Evolutionary conservation across 306 rosid genomes (phyloP), one percentile per base, ranked within the genome.

Genomic region (Fagus sylvatica): DNA sequence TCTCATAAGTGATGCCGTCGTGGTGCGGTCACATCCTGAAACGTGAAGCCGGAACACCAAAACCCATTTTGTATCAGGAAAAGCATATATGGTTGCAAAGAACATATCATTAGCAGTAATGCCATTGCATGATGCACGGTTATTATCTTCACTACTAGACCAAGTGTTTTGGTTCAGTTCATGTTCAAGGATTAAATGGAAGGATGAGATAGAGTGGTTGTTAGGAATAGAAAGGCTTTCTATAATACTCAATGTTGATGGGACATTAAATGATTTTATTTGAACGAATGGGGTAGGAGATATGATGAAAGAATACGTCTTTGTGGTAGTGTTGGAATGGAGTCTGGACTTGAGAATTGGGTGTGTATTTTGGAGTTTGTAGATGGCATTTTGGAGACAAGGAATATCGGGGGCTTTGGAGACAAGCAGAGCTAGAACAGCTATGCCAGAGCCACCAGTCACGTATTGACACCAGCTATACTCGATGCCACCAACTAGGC

Each of bases 341-440:
- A 90, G 80, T 76, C 65, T 82, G 10, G 91, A 82, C 69, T 69
- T 82, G 84, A 89, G 93, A 83, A 91, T 80, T 6, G 92, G 93
- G 55, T 84, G 93, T 62, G 84, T 66, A 33, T 76, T 79, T 74
- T 91, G 93, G 53, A 91, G 80, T 3, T 70, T 66, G 61, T 77
- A 69, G 57, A 89, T 83, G 42, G 91, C 83, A 4, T 48, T 67
- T 79, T 87, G 87, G 74, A 89, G 79, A 22, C 2, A 69, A 0
- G 77, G 13, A 33, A 76, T 33, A 4, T 79, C 33, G 0, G 73
- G 83, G n/a, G 78, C 11, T 15, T 79, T 84, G 1, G 89, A 61
- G 74, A 40, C 17, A 11, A 49, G 86, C 7, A 91, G 19, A 10
- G 87, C 87, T 11, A 91, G 49, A 3, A 84, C 87, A 7, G 86